These are phyloP conservation scores for Torulaspora globosa DNA, from an alignment of 1,139 yeast genomes.

Conservation along the genomic window DNA sequence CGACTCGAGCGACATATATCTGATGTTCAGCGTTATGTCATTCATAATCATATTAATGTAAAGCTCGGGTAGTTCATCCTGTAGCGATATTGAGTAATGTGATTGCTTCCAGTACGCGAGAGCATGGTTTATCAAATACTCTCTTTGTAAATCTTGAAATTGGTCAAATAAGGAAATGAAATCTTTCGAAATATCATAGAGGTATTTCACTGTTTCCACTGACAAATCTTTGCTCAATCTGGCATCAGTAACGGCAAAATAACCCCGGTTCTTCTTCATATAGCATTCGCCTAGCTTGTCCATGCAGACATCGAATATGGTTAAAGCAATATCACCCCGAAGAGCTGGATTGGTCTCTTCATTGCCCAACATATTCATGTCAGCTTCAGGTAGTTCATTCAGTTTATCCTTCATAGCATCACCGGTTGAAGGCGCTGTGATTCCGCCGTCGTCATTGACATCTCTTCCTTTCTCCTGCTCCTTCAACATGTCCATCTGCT, in stretches of 20 bases:
- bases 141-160: conserved; percentile 66
- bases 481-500: conserved; percentile 42
- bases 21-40: conserved; percentile 65
- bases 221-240: conserved; percentile 28
- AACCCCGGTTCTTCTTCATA: conserved; percentile 35
- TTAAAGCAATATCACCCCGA: conserved; percentile 81
- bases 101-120: conserved; percentile 47
- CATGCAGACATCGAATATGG: conserved; percentile 72
- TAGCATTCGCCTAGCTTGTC: conserved; percentile 42
- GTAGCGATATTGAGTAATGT: conserved; percentile 20
- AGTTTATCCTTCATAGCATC: conserved; percentile 60
- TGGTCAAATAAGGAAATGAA: conserved; percentile 58
- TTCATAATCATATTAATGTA: conserved; percentile 45
- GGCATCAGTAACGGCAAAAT: conserved; percentile 28
- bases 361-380: conserved; percentile 78
- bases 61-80: conserved; percentile 25
- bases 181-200: conserved; percentile 44
- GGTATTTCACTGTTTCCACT: conserved; percentile 34
- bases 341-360: conserved; percentile 86
- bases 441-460: conserved; percentile 40
- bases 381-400: conserved; percentile 78
- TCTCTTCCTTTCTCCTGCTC: conserved; percentile 37
- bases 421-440: conserved; percentile 48
- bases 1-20: conserved; percentile 41
- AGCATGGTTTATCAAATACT: conserved; percentile 62